These are phyloP conservation scores for Komagataea norvegica DNA, from an alignment of 1,139 yeast genomes.

Conservation along the genomic window DNA sequence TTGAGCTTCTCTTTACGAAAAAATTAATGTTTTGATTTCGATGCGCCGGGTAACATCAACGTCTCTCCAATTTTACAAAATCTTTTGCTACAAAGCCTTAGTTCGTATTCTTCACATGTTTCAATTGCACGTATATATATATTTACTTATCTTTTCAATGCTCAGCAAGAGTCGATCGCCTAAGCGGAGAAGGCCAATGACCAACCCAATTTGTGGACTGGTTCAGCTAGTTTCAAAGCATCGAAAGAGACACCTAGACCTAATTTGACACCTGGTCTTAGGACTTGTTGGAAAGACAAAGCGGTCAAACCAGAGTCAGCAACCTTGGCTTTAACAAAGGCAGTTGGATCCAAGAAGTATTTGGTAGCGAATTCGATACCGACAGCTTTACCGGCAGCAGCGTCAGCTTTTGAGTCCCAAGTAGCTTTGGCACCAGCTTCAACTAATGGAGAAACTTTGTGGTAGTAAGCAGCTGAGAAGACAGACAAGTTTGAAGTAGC, in stretches of 20 bases:
- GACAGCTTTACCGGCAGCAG: conserved; percentile 55
- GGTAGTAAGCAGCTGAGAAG: conserved; percentile 96
- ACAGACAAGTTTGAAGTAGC: conserved; percentile 87
- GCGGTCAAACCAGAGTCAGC: conserved; percentile 97
- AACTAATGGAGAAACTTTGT: conserved; percentile 83
- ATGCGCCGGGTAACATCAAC: too few relatives aligned
- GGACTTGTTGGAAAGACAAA: conserved; percentile 87
- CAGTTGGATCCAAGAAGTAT: conserved; percentile 80
- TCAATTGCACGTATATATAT: too few relatives aligned
- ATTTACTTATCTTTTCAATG: background rate
- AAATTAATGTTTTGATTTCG: too few relatives aligned
- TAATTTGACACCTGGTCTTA: conserved; percentile 95
- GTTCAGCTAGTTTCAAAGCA: conserved; percentile 92
- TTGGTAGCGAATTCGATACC: conserved; percentile 93
- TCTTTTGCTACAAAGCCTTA: too few relatives aligned
- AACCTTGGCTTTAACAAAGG: conserved; percentile 94
- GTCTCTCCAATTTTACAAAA: too few relatives aligned
- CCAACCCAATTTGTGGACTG: conserved; percentile 97
- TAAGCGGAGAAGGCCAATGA: conserved; percentile 89
- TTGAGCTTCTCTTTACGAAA: too few relatives aligned
- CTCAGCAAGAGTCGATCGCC: conserved; percentile 14
- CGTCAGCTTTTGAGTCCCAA: conserved; percentile 81
- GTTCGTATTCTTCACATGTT: too few relatives aligned
- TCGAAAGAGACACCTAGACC: conserved; percentile 98
- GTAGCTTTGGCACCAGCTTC: conserved; percentile 99